Evolutionary conservation across 306 rosid genomes (phyloP), one percentile per base, ranked within the genome.

Genomic region (Prunus mongolica): DNA sequence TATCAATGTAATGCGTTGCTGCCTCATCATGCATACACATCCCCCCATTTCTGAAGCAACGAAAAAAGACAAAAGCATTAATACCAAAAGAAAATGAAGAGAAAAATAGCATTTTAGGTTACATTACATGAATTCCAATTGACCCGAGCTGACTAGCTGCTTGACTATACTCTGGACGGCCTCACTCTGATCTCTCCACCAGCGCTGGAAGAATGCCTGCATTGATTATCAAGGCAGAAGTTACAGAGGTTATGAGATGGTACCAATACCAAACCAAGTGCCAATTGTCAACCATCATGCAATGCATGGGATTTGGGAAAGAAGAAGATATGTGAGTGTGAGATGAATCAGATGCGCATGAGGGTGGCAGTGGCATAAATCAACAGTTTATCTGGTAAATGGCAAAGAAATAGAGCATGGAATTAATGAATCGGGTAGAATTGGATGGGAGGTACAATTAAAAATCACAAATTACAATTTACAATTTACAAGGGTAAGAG

Each of bases 1-100:
- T 92, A 83, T 95, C 97, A 75, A 95, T 86, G 80, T 92, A 95
- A 83, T 95, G 96, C 0, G 97, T 66, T 12, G 96, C 28, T 27
- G 97, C 99, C 82, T 95, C 99, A 73, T 95, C 97, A 68, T 95
- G 99, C 99, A 95, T 95, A 51, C 97, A 91, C 92, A 83, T 86
- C 22, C 97, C 99, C 60, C 99, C 99, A 83, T 95, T 95, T 83
- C 99, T 95, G 80, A 85, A 86, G 80, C 34, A 38, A 8, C 49
- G 19, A 22, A n/a, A 44, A 30, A 55, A 19, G 2, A 16, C 18
- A 34, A 63, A 52, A 61, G 54, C 27, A 60, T 58, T 19, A 70
- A 25, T 19, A 50, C 19, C 38, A 30, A 50, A 19, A 41, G 16
- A 20, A 65, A 67, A 3, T n/a, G 28, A 10, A 49, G 5, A 47